Conservation (phyloP, 2,329 filamentous ascomycete genomes). For the Calonectria pseudoturangicola region DNA sequence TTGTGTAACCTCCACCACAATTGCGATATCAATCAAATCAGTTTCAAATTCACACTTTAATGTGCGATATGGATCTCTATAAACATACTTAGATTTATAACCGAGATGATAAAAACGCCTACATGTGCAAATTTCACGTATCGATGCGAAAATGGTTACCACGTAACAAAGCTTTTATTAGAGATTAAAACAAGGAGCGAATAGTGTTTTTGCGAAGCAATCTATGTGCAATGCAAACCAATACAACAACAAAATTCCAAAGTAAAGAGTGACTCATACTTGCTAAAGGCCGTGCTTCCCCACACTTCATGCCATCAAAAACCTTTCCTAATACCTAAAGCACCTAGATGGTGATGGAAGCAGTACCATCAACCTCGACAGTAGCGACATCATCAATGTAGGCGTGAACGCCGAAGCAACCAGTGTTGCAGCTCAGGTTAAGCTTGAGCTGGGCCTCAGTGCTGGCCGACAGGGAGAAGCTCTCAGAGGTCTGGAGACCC, state of each 20-base stretch:
- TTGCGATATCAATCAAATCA: no score
- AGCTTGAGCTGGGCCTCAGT: constrained; percentile 9
- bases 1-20: no score
- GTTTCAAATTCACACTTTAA: no score
- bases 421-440: not conserved
- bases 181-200: not conserved
- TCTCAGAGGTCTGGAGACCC: constrained; percentile 6
- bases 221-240: not conserved
- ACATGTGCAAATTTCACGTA: not conserved
- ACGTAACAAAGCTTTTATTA: not conserved
- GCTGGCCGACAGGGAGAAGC: not conserved
- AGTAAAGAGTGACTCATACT: not conserved
- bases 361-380: not conserved
- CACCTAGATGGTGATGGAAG: constrained; percentile 10
- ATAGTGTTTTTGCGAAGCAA: not conserved
- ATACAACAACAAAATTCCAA: not conserved
- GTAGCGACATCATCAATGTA: constrained; percentile 6
- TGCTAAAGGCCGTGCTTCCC: not conserved
- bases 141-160: not conserved
- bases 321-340: no score
- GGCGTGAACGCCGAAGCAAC: constrained; percentile 4
- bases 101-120: not conserved
- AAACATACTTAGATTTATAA: not conserved
- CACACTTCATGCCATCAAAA: no score
- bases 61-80: no score